Percentiles rank a stretch among this genome's conserved stretches.
Evolutionary conservation across 2,329 filamentous ascomycete genomes (phyloP).

Genomic region (Sporothrix pseudoabietina): DNA sequence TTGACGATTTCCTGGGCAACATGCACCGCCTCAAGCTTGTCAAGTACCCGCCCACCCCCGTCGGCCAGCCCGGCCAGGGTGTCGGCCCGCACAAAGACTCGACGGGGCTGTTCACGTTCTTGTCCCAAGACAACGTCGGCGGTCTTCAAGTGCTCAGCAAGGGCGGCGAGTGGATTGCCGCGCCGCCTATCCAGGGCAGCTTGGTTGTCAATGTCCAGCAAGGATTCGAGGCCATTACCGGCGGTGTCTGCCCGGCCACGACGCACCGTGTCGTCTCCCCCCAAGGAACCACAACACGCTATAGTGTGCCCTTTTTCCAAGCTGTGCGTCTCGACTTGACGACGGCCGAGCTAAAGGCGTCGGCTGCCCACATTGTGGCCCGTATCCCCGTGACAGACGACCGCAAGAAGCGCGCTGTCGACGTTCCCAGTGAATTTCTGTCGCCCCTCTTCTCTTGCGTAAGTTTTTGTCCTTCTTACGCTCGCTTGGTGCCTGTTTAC

Average conservation of each 20-base stretch:
- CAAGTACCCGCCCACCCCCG: constrained; percentile 49
- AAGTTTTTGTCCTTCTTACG: constrained; percentile 5
- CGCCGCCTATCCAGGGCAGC: constrained; percentile 50
- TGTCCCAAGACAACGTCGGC: constrained; percentile 58
- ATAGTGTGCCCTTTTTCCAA: constrained; percentile 53
- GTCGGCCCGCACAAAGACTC: constrained; percentile 65
- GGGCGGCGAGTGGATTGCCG: constrained; percentile 53
- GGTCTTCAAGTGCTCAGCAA: constrained; percentile 57
- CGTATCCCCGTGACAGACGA: constrained; percentile 32
- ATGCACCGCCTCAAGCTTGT: constrained; percentile 64
- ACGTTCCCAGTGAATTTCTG: constrained; percentile 33
- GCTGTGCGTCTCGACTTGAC: constrained; percentile 50
- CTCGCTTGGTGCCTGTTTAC: neutral
- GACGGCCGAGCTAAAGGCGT: constrained; percentile 25
- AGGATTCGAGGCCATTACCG: constrained; percentile 59
- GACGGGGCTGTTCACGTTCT: constrained; percentile 65
- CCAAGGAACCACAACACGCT: constrained; percentile 34
- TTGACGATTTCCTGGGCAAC: constrained; percentile 56
- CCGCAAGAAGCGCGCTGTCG: constrained; percentile 30
- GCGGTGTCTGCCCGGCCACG: constrained; percentile 57
- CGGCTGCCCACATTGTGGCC: constrained; percentile 30
- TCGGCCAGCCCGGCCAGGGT: constrained; percentile 46
- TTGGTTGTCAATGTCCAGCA: constrained; percentile 63
- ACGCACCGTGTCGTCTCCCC: constrained; percentile 47
- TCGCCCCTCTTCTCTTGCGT: constrained; percentile 32